Percentiles rank a stretch among this genome's conserved stretches.
Conservation (phyloP, 2,329 filamentous ascomycete species). For the Hypoxylon sp. region DNA sequence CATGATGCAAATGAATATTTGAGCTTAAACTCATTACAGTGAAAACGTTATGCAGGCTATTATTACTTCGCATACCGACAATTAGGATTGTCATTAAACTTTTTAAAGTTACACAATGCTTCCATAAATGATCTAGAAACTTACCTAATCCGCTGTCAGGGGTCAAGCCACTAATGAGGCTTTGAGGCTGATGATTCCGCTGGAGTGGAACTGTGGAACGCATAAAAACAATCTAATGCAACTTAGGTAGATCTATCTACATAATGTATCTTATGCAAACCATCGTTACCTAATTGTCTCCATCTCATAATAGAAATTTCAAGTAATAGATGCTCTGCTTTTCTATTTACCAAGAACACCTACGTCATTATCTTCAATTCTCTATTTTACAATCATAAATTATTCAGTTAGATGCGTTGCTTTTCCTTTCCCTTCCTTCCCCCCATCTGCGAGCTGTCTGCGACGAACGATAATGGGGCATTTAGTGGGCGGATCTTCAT, state of each 20-base stretch:
- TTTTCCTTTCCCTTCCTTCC: background rate
- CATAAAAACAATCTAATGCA: constrained; percentile 49
- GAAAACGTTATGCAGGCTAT: constrained; percentile 4
- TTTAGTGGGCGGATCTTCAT: background rate
- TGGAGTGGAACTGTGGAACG: constrained; percentile 45
- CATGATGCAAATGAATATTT: constrained; percentile 23
- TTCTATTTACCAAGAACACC: background rate
- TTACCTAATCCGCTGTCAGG: constrained; percentile 19
- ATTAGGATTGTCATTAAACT: constrained; percentile 24
- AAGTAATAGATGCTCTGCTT: background rate
- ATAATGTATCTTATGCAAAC: constrained; percentile 31
- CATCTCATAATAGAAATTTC: constrained; percentile 1
- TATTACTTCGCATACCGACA: constrained; percentile 16
- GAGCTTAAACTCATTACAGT: constrained; percentile 1
- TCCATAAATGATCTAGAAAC: constrained; percentile 48
- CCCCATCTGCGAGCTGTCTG: constrained; percentile 13
- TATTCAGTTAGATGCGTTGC: background rate
- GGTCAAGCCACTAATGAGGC: constrained; percentile 46
- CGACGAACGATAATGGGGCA: constrained; percentile 10
- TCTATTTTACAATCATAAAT: background rate
- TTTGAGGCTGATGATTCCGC: constrained; percentile 45
- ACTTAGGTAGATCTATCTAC: constrained; percentile 30
- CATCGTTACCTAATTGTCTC: constrained; percentile 21
- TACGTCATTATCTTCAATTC: background rate
- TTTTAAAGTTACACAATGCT: constrained; percentile 42